Conservation (phyloP, 192 early-diverging fungal species). For the Coemansia sp. region DNA sequence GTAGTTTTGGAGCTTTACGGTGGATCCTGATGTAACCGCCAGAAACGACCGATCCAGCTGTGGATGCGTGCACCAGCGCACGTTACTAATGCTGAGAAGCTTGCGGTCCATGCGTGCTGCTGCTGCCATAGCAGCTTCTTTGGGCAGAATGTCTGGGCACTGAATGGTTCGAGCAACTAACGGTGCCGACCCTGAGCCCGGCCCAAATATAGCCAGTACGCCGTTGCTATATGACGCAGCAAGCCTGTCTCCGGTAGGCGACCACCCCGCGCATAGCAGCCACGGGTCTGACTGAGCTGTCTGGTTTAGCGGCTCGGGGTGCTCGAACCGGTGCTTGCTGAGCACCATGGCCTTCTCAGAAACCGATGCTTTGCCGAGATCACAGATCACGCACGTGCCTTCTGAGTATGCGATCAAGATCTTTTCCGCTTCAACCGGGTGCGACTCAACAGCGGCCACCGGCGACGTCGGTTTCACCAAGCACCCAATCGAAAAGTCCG, state of each 20-base stretch:
- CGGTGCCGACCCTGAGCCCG: conserved; percentile 5
- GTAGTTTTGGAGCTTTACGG: conserved; percentile 8
- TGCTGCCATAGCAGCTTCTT: not conserved
- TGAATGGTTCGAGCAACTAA: conserved; percentile 16
- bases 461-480: conserved; percentile 4
- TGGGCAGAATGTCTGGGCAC: not conserved
- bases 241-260: conserved; percentile 25
- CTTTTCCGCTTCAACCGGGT: conserved; percentile 38
- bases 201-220: conserved; percentile 28
- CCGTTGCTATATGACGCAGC: conserved; percentile 29
- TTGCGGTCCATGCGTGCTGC: conserved; percentile 10
- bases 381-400: conserved; percentile 32
- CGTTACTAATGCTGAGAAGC: conserved; percentile 6
- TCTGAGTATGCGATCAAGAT: conserved; percentile 34
- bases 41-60: conserved; percentile 26
- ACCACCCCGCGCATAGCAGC: conserved; percentile 35
- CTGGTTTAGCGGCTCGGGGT: conserved; percentile 3
- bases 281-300: not conserved
- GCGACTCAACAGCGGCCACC: conserved; percentile 24
- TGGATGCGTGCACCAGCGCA: conserved; percentile 36
- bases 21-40: conserved; percentile 22
- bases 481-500: conserved; percentile 41
- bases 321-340: conserved; percentile 21
- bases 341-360: conserved; percentile 21
- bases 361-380: conserved; percentile 27